These are phyloP conservation scores for Skeletonema costatum DNA, from an alignment of 108 stramenopile species.

Conservation along the genomic window DNA sequence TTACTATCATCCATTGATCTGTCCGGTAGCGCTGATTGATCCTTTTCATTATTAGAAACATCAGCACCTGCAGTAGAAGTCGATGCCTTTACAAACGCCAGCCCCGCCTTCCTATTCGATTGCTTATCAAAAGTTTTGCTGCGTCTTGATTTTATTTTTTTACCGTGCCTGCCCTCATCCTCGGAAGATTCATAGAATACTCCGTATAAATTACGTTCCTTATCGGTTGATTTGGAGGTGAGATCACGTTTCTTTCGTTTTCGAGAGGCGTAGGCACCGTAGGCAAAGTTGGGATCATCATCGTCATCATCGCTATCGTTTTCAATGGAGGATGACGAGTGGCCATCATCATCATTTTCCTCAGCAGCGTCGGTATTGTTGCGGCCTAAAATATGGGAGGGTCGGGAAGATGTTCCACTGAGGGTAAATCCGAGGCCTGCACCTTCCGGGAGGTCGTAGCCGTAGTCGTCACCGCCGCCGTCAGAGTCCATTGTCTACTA, in stretches of 20 bases:
- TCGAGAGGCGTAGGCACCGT: conserved; percentile 17
- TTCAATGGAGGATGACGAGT: not conserved
- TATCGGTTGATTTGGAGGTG: conserved; percentile 13
- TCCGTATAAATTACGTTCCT: conserved; percentile 37
- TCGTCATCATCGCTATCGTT: conserved; percentile 18
- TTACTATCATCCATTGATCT: not conserved
- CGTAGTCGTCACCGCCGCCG: conserved; percentile 14
- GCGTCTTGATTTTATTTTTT: conserved; percentile 7
- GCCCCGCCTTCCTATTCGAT: conserved; percentile 32
- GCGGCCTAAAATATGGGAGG: not conserved
- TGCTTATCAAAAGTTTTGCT: conserved; percentile 24
- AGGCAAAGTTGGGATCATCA: conserved; percentile 24
- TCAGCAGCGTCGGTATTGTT: not conserved
- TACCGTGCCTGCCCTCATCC: conserved; percentile 1
- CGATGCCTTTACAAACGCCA: conserved; percentile 53
- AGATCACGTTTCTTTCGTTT: conserved; percentile 19
- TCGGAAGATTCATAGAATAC: conserved; percentile 39
- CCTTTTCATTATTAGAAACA: not conserved
- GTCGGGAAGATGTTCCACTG: not conserved
- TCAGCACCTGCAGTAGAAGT: not conserved
- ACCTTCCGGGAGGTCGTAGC: conserved; percentile 24
- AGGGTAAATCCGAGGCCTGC: conserved; percentile 10
- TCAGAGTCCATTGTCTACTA: conserved; percentile 10
- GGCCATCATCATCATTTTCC: not conserved
- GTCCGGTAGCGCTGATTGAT: not conserved